A percentile compares a stretch with the other conserved stretches of the same genome.
Conservation (phyloP, 768 basidiomycete genomes). For the Dentipellis sp. region DNA sequence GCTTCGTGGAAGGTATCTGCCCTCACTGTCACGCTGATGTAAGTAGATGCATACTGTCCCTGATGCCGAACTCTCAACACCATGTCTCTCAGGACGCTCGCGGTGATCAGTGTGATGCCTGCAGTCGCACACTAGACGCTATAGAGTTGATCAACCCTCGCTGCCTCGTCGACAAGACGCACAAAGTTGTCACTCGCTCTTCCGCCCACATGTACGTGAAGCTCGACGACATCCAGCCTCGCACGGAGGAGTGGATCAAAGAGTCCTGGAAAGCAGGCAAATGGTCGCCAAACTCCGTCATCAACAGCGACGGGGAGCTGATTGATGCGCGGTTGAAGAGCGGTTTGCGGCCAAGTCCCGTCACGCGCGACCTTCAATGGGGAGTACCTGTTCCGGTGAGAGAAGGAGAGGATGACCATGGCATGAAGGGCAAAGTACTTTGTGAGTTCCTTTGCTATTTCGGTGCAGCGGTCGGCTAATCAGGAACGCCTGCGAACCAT, state of each 20-base stretch:
- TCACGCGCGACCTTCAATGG: constrained; percentile 94
- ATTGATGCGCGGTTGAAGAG: constrained; percentile 82
- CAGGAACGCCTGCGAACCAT: not conserved
- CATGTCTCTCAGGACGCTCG: constrained; percentile 66
- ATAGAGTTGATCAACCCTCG: constrained; percentile 92
- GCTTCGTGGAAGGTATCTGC: constrained; percentile 97
- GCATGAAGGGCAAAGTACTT: constrained; percentile 91
- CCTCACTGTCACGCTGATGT: constrained; percentile 87
- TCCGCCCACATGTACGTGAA: constrained; percentile 91
- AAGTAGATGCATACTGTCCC: constrained; percentile 13
- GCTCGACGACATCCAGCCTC: constrained; percentile 74
- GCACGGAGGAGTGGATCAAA: constrained; percentile 83
- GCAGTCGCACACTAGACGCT: constrained; percentile 86
- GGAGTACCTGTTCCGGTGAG: constrained; percentile 83
- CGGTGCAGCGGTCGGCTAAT: not conserved
- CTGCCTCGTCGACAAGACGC: constrained; percentile 78
- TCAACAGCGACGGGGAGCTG: constrained; percentile 81
- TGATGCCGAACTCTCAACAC: not conserved
- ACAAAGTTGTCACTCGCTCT: constrained; percentile 63
- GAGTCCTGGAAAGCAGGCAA: constrained; percentile 69
- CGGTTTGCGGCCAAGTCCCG: constrained; percentile 80
- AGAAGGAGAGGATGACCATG: constrained; percentile 65
- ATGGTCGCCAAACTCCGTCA: constrained; percentile 90
- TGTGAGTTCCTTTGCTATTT: constrained; percentile 46
- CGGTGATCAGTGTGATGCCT: constrained; percentile 96